Evolutionary conservation across 1,284 basidiomycete genomes (phyloP), one percentile per base, ranked within the genome.

Genomic region (Marasmius oreades): DNA sequence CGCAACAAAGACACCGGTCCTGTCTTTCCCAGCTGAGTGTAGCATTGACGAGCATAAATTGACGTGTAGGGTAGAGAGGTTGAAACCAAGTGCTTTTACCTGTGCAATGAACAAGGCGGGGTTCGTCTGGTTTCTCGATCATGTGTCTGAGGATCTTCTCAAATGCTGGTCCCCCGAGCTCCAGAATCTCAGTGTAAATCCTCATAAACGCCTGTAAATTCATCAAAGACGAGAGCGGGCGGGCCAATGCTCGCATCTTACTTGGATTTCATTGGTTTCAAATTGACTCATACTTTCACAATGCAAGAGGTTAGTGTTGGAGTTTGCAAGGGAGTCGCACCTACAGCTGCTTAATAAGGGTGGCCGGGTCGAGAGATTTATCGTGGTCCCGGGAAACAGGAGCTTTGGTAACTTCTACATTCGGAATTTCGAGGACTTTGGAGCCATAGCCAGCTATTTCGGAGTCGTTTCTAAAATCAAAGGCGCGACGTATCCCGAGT

Each of bases 81-180:
- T 34, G 31, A 16, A 14, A 6, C 22, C 16, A 28, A 54, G 51
- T 23, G 31, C 39, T 24, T 66, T 23, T 51, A 76, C 76, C 73
- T 20, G 76, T 78, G 61, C 76, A 79, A 59, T 78, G 76, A 10
- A 78, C 64, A 42, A 78, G 63, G 57, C 72, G 74, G 11, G 72
- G 69, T 53, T 73, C 66, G 51, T 71, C 68, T 8, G 74, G 72
- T 22, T 68, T 58, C 43, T 77, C 73, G 33, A 71, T 65, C 12
- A 79, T 53, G 55, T 76, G 72, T n/a, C 66, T 56, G 45, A 78
- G 66, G 20, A 77, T 66, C 6, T 56, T 59, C 43, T 69, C 69
- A 26, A 71, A 70, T 0, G 73, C 67, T 12, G 67, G 58, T 4
- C 66, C 68, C 4, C 67, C 72, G 22, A 61, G 59, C 33, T 70